phyloP scores from a whole-genome alignment of 2,329 filamentous ascomycete species.

The Microthyrium microscopicum region DNA sequence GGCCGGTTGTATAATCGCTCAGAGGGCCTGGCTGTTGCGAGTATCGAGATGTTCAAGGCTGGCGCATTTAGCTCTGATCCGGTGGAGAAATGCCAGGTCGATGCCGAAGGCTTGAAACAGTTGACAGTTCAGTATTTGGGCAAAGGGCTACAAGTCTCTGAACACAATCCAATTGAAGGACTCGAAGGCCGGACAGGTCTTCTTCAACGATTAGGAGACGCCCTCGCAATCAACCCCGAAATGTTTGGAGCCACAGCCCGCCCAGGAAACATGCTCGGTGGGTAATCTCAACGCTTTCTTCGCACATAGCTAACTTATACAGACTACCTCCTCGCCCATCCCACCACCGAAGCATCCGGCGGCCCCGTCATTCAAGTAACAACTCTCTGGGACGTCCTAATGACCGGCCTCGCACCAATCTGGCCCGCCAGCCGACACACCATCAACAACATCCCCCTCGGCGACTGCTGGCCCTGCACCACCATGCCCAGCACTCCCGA shows the following conservation, averaged over 20 bases:
- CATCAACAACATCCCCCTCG: constrained; percentile 72
- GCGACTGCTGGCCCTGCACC: constrained; percentile 85
- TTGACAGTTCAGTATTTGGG: constrained; percentile 61
- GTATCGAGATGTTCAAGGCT: constrained; percentile 82
- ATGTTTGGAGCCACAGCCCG: constrained; percentile 72
- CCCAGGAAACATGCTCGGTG: constrained; percentile 89
- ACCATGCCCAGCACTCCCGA: constrained; percentile 62
- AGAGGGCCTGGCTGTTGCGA: constrained; percentile 68
- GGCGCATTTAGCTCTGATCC: constrained; percentile 76
- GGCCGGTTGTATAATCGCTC: constrained; percentile 68
- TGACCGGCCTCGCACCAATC: constrained; percentile 70
- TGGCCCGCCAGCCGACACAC: constrained; percentile 80
- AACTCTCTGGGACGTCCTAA: constrained; percentile 78
- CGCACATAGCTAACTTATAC: constrained; percentile 11
- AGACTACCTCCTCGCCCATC: constrained; percentile 90
- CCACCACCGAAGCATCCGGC: constrained; percentile 74
- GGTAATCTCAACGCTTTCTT: constrained; percentile 15
- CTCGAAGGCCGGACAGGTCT: constrained; percentile 71
- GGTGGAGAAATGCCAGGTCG: constrained; percentile 73
- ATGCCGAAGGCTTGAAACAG: constrained; percentile 60
- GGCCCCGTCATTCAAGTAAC: constrained; percentile 75
- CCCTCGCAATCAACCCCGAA: constrained; percentile 62
- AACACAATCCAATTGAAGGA: constrained; percentile 67
- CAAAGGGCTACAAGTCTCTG: constrained; percentile 68
- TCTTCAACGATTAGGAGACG: constrained; percentile 56